Percentiles rank a stretch among this genome's conserved stretches.
Conservation (phyloP, 164 flowering plant genomes). For the Vitis amurensis region DNA sequence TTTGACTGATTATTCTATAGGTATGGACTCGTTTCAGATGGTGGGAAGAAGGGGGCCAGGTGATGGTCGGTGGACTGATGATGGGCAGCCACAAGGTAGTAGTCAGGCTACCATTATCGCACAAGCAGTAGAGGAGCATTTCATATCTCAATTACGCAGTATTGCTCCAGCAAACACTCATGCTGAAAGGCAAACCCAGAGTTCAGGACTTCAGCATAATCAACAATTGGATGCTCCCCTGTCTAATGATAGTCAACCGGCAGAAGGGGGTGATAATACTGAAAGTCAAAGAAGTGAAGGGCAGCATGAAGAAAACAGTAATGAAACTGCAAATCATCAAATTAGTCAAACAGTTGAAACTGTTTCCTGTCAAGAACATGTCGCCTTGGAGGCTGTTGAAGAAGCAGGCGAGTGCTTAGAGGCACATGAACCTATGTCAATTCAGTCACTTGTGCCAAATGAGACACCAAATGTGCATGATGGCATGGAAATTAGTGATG, state of each 20-base stretch:
- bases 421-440: slow-evolving; percentile 31
- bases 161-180: slow-evolving; percentile 35
- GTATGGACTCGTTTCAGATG: slow-evolving; percentile 70
- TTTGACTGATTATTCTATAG: slow-evolving; percentile 74
- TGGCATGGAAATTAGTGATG: slow-evolving; percentile 60
- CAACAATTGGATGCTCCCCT: slow-evolving; percentile 35
- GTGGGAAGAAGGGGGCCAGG: slow-evolving; percentile 76
- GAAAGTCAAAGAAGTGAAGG: slow-evolving; percentile 39
- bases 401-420: slow-evolving; percentile 28
- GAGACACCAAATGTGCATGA: slow-evolving; percentile 32
- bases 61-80: slow-evolving; percentile 96
- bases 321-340: slow-evolving; percentile 24
- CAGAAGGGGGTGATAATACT: slow-evolving; percentile 29
- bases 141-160: slow-evolving; percentile 57
- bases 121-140: slow-evolving; percentile 81
- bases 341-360: slow-evolving; percentile 29
- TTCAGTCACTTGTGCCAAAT: slow-evolving; percentile 30
- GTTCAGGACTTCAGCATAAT: slow-evolving; percentile 36
- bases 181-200: slow-evolving; percentile 42
- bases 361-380: slow-evolving; percentile 26
- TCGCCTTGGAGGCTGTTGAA: slow-evolving; percentile 28
- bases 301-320: slow-evolving; percentile 28
- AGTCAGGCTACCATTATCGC: slow-evolving; percentile 79
- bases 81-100: slow-evolving; percentile 90
- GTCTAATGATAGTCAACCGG: slow-evolving; percentile 30